These are phyloP conservation scores for Aspergillus japonicus DNA, from an alignment of 2,329 filamentous ascomycete species.

Conservation along the genomic window DNA sequence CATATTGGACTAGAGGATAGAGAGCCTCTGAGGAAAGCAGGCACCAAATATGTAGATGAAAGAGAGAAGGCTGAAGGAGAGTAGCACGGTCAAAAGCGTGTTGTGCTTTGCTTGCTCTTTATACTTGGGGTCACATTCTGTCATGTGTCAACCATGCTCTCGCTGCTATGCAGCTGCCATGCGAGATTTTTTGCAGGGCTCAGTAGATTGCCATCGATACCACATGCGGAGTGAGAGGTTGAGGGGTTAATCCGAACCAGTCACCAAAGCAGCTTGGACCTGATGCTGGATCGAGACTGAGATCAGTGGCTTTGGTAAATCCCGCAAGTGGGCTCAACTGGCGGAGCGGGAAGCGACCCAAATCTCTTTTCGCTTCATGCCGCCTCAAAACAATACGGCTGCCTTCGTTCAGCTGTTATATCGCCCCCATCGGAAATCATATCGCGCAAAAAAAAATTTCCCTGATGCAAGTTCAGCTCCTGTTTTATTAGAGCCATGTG, in stretches of 20 bases:
- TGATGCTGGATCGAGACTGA: neutral
- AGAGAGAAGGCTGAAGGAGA: neutral
- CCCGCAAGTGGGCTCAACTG: neutral
- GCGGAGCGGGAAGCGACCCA: neutral
- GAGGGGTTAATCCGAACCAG: conserved; percentile 3
- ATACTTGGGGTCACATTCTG: neutral
- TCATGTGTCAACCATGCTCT: conserved; percentile 1
- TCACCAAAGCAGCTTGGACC: neutral
- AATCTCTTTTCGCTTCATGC: neutral
- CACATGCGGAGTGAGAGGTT: neutral
- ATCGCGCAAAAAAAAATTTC: neutral
- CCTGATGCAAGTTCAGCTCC: neutral
- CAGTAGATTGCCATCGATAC: neutral
- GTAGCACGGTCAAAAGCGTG: neutral
- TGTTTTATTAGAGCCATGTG: neutral
- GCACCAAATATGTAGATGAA: neutral
- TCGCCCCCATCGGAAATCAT: neutral
- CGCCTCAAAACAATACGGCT: neutral
- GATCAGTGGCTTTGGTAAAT: conserved; percentile 10
- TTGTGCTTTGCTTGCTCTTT: neutral
- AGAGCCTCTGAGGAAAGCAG: neutral
- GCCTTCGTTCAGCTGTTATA: neutral
- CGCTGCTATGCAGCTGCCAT: neutral
- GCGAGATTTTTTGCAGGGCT: neutral
- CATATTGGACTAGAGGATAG: neutral